Base-by-base conservation (phyloP, 768 basidiomycete species). In the Pleurotus tuber-regium region DNA sequence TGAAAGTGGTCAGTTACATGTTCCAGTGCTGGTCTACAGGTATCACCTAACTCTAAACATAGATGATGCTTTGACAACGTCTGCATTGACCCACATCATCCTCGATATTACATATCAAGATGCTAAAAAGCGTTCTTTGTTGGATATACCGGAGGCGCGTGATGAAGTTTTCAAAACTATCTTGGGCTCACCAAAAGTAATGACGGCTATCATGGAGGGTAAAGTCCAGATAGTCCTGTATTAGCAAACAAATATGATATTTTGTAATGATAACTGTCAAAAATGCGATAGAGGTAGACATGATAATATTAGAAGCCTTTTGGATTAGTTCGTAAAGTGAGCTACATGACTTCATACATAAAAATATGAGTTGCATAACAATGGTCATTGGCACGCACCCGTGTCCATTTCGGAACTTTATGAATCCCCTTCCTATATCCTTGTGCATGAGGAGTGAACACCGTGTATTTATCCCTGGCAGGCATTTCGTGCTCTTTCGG, bases 321-420 rank as follows among this genome's bases (percentile, higher is more conserved):
- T 2, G 94, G 95, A 66, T 97, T 97, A 33, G 83, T 84, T 61
- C 95, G 75, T 3, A 89, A 76, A 26, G 95, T 94, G 54, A 94
- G 66, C 95, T 94, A 41, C 4, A 28, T 8, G 24, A 38, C 25
- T 53, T 56, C 16, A 56, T 40, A 55, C 33, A 24, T 12, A 39
- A 28, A 3, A 47, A 35, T 16, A 16, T 23, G 42, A 19, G 9
- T 12, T 40, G 10, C 25, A 19, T 11, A 14, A 39, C n/a, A 18
- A 46, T 8, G 8, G 28, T 26, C 51, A 9, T 25, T 38, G 4
- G 26, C 23, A 72, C 87, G 54, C 58, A 95, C 94, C 69, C 92
- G 79, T 43, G 95, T 97, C 83, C 87, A 98, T 64, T 97, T 96
- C n/a, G 95, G 95, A 23, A 96, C 89, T 63, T 95, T 95, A 72